These are phyloP conservation scores for Dendrobium chrysotoxum DNA, from an alignment of 106 monocot species.

Conservation along the genomic window DNA sequence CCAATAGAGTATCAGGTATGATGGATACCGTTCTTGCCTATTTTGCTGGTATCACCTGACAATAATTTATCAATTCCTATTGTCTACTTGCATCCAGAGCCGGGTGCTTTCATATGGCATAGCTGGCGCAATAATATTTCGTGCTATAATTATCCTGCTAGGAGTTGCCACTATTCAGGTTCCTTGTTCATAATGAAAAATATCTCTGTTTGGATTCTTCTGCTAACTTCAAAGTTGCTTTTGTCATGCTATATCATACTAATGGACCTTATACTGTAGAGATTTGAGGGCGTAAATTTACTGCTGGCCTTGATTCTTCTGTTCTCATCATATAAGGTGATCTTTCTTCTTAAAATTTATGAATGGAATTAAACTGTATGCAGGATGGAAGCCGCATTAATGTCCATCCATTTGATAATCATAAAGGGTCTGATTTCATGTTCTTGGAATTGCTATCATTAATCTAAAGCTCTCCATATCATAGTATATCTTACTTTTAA, in stretches of 20 bases:
- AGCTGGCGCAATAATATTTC: slow-evolving; percentile 92
- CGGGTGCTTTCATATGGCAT: slow-evolving; percentile 96
- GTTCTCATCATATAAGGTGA: slow-evolving; percentile 87
- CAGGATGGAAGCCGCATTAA: background rate
- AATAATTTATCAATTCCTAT: background rate
- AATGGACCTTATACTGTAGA: slow-evolving; percentile 34
- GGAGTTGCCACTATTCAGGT: slow-evolving; percentile 91
- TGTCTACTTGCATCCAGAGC: slow-evolving; percentile 28
- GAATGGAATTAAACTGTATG: background rate
- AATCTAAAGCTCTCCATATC: background rate
- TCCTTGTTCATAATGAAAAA: background rate
- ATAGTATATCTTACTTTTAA: background rate
- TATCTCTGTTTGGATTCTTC: background rate
- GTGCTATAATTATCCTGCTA: slow-evolving; percentile 86
- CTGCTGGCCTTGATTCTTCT: slow-evolving; percentile 81
- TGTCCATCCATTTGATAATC: background rate
- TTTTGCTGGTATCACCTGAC: background rate
- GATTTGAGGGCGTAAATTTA: slow-evolving; percentile 88
- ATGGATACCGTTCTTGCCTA: background rate
- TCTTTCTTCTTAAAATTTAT: slow-evolving; percentile 10
- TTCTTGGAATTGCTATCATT: background rate
- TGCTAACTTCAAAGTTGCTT: background rate
- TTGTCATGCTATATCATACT: slow-evolving; percentile 11
- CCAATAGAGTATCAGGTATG: slow-evolving; percentile 68
- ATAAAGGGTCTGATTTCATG: background rate